Evolutionary conservation across 192 early-diverging fungal genomes (phyloP).

Genomic region (Coemansia nantahalensis): DNA sequence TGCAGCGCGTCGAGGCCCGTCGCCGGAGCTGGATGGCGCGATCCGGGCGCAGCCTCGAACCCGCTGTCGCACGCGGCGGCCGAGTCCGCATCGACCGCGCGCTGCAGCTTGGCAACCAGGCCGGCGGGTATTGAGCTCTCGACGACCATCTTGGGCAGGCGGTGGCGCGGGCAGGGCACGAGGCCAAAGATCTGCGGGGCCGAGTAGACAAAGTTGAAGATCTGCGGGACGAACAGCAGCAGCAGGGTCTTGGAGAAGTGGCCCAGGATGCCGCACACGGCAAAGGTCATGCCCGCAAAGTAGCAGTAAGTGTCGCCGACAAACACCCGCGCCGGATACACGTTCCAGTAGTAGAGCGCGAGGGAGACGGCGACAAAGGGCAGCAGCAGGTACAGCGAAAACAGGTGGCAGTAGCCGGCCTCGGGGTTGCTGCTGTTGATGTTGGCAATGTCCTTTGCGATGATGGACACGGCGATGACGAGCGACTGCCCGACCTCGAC

Average conservation of each 20-base stretch:
- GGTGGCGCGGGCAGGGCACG: constrained; percentile 94
- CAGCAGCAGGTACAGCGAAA: constrained; percentile 86
- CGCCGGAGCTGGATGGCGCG: not conserved
- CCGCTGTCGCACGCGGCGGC: constrained; percentile 14
- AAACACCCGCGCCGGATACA: constrained; percentile 91
- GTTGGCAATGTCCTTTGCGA: constrained; percentile 50
- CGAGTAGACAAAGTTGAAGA: constrained; percentile 97
- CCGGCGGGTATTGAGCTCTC: constrained; percentile 18
- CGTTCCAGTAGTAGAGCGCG: constrained; percentile 85
- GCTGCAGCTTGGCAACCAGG: constrained; percentile 14
- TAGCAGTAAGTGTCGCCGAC: constrained; percentile 97
- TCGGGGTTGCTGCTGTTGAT: constrained; percentile 41
- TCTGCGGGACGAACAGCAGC: constrained; percentile 93
- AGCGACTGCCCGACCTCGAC: constrained; percentile 93
- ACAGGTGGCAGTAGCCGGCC: constrained; percentile 78
- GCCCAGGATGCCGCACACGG: constrained; percentile 92
- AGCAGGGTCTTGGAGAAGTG: constrained; percentile 93
- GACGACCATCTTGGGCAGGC: constrained; percentile 67
- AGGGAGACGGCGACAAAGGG: constrained; percentile 87
- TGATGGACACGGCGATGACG: constrained; percentile 84
- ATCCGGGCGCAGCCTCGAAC: not conserved
- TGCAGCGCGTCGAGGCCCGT: constrained; percentile 5
- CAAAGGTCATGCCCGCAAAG: constrained; percentile 99
- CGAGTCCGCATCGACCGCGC: constrained; percentile 9
- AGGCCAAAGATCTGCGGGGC: constrained; percentile 91